Conservation (phyloP, 768 basidiomycete species). For the Atractiella rhizophila region DNA sequence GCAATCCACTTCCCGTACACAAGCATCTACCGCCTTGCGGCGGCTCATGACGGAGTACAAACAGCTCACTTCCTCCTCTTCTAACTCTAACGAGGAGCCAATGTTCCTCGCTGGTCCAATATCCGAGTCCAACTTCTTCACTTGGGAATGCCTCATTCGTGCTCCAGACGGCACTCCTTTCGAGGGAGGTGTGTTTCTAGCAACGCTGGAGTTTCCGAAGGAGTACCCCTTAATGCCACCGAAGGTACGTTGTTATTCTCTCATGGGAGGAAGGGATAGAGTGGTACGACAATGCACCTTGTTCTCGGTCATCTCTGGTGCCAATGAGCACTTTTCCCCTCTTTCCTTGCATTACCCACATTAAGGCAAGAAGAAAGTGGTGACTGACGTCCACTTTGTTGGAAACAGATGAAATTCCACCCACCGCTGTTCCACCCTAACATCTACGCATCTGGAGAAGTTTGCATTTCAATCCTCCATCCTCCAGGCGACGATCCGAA, state of each 20-base stretch:
- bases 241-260: slow-evolving; percentile 29
- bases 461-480: slow-evolving; percentile 95
- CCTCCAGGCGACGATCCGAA: slow-evolving; percentile 35
- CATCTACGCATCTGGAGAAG: slow-evolving; percentile 83
- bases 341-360: too few species aligned
- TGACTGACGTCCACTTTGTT: not conserved
- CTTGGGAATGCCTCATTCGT: slow-evolving; percentile 92
- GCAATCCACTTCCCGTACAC: too few species aligned
- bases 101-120: slow-evolving; percentile 70
- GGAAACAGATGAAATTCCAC: slow-evolving; percentile 60
- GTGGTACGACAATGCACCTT: too few species aligned
- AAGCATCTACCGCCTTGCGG: slow-evolving; percentile 40
- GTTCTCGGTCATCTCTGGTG: too few species aligned
- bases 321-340: too few species aligned
- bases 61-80: slow-evolving; percentile 21
- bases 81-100: slow-evolving; percentile 30
- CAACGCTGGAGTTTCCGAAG: slow-evolving; percentile 49
- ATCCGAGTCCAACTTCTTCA: slow-evolving; percentile 74
- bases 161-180: slow-evolving; percentile 16
- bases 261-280: too few species aligned
- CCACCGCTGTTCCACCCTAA: slow-evolving; percentile 95
- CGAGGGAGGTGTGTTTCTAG: slow-evolving; percentile 83
- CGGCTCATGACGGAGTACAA: slow-evolving; percentile 62
- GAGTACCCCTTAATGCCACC: slow-evolving; percentile 96
- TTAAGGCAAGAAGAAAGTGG: too few species aligned